Base-by-base conservation (phyloP, 1,284 basidiomycete species). In the Dichomitus squalens region DNA sequence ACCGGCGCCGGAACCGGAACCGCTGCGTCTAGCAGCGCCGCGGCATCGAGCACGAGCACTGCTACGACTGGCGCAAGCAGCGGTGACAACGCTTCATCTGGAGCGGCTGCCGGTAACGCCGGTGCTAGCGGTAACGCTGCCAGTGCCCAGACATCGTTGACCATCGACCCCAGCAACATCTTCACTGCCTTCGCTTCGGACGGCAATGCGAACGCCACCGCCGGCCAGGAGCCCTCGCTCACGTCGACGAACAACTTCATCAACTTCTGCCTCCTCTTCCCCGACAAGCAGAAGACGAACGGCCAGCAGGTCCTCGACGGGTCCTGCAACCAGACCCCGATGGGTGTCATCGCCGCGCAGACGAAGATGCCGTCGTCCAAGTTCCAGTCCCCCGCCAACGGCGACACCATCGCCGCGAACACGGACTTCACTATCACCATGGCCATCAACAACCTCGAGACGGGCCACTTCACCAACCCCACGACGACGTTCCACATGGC, bases 231-330 rank as follows among this genome's bases (percentile, higher is more conserved):
- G 52, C 68, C 83, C 4, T 87, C 85, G 11, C 68, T 82, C 52
- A 88, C 86, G 16, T 85, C 83, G 41, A 75, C 74, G 39, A 88
- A 90, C 77, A 89, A 90, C 75, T 90, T 86, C 73, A 87, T 88
- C 77, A 86, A 88, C 76, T 86, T 84, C 73, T 87, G 84, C 67
- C 66, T 78, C 35, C 82, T 77, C 23, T 72, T 76, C 25, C 75
- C 78, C 36, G 75, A 81, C 60, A 74, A 81, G 49, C 81, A 82
- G 35, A 76, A 87, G 63, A 87, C 83, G 29, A 79, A 86, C 66
- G 83, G 85, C 52, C 73, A 81, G 69, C 84, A 85, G 71, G 76
- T 86, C 70, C 70, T 73, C 54, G 62, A 70, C 18, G 85, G 86
- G 23, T 86, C 84, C 18, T 88, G 85, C 72, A 87, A 87, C 73